phyloP scores from a whole-genome alignment of 768 basidiomycete species.

The Tubosaeta sp. region DNA sequence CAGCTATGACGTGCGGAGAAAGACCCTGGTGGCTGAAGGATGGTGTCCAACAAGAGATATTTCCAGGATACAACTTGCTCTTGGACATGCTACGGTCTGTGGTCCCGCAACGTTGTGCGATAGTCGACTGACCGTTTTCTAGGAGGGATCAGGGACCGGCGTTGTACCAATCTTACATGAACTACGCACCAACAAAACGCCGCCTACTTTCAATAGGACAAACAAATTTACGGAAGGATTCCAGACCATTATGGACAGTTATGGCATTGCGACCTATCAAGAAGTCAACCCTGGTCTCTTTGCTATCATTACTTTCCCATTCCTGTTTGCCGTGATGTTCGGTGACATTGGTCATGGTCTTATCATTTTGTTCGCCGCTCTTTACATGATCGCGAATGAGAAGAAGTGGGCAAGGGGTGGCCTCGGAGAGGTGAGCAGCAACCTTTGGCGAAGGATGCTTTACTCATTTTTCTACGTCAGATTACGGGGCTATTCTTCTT shows the following conservation, averaged over 20 bases:
- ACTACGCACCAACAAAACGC: slow-evolving; percentile 82
- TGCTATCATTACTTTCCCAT: slow-evolving; percentile 90
- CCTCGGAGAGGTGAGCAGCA: slow-evolving; percentile 61
- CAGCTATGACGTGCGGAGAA: slow-evolving; percentile 89
- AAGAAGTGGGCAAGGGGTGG: slow-evolving; percentile 68
- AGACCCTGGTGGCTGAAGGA: slow-evolving; percentile 94
- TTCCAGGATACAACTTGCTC: slow-evolving; percentile 74
- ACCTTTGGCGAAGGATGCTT: not conserved
- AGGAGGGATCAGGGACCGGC: slow-evolving; percentile 89
- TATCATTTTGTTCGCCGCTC: slow-evolving; percentile 71
- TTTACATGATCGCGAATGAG: slow-evolving; percentile 86
- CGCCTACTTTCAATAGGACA: slow-evolving; percentile 91
- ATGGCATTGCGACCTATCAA: slow-evolving; percentile 91
- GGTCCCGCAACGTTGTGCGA: not conserved
- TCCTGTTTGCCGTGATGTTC: slow-evolving; percentile 99
- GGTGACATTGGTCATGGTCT: slow-evolving; percentile 97
- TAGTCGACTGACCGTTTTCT: not conserved
- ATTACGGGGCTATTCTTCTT: slow-evolving; percentile 89
- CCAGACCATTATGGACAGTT: slow-evolving; percentile 98
- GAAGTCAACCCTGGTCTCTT: slow-evolving; percentile 97
- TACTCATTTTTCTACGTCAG: slow-evolving; percentile 34
- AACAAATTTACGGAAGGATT: slow-evolving; percentile 97
- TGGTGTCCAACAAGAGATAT: slow-evolving; percentile 98
- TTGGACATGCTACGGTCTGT: slow-evolving; percentile 79
- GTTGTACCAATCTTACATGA: slow-evolving; percentile 92